Conservation (phyloP, 2,329 filamentous ascomycete genomes). For the Alternaria consortialis region DNA sequence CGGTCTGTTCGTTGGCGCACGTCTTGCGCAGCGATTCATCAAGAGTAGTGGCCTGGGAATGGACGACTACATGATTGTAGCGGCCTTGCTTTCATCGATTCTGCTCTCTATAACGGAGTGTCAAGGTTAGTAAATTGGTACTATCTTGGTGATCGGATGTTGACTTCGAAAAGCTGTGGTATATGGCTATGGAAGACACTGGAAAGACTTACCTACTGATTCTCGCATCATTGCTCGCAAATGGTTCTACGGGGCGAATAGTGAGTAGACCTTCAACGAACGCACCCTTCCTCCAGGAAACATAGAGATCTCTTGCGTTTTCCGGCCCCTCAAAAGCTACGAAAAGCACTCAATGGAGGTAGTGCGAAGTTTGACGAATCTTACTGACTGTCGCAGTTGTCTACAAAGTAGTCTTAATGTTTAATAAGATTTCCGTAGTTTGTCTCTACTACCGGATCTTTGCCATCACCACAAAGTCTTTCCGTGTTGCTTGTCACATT, state of each 20-base stretch:
- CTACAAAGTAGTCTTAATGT: constrained; percentile 50
- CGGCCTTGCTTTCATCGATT: constrained; percentile 27
- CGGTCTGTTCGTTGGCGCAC: constrained; percentile 27
- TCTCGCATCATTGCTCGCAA: constrained; percentile 30
- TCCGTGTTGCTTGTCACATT: constrained; percentile 35
- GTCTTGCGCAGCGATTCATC: constrained; percentile 26
- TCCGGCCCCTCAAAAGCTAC: not conserved
- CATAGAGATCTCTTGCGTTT: not conserved
- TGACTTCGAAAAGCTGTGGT: constrained; percentile 27
- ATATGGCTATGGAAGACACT: constrained; percentile 33
- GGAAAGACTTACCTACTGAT: constrained; percentile 20
- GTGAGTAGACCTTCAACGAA: constrained; percentile 7
- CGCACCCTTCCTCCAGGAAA: not conserved
- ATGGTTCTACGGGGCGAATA: constrained; percentile 45
- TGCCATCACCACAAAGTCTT: constrained; percentile 32
- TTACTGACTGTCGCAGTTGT: constrained; percentile 25
- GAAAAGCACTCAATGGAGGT: not conserved
- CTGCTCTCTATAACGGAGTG: constrained; percentile 35
- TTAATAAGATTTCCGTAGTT: constrained; percentile 48
- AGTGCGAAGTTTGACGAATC: not conserved
- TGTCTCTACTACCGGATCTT: constrained; percentile 50
- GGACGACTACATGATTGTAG: constrained; percentile 38
- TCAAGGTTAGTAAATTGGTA: constrained; percentile 24
- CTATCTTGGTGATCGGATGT: not conserved
- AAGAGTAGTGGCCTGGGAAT: constrained; percentile 29